phyloP scores from a whole-genome alignment of 306 rosid species.

The Clitoria ternatea region DNA sequence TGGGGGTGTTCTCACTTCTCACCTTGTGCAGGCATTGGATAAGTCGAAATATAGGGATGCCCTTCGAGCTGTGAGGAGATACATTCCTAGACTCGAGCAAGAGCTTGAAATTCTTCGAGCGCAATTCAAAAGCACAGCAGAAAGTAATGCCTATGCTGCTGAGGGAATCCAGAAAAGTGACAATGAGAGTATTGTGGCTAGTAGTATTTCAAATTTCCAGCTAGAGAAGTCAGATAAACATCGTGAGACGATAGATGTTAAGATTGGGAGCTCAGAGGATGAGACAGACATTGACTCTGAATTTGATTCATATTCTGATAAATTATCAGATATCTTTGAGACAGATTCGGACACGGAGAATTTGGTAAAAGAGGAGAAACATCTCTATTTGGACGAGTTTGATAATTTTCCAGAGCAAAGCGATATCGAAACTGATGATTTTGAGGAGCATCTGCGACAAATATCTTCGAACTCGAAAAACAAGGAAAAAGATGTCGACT shows the following conservation, averaged over 20 bases:
- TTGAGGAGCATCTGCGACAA: slow-evolving; percentile 68
- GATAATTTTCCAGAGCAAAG: slow-evolving; percentile 54
- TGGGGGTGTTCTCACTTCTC: slow-evolving; percentile 19
- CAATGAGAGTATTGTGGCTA: slow-evolving; percentile 22
- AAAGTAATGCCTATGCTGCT: slow-evolving; percentile 28
- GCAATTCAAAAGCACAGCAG: slow-evolving; percentile 41
- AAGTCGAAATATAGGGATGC: slow-evolving; percentile 88
- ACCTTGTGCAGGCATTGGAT: slow-evolving; percentile 72
- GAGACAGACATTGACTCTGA: slow-evolving; percentile 43
- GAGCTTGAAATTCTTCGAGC: slow-evolving; percentile 78
- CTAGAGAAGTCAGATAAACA: slow-evolving; percentile 34
- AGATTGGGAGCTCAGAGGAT: slow-evolving; percentile 35
- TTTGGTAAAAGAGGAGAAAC: slow-evolving; percentile 41
- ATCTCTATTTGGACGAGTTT: slow-evolving; percentile 76
- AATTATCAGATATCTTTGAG: slow-evolving; percentile 68
- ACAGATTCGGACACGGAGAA: slow-evolving; percentile 61
- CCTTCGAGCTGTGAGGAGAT: slow-evolving; percentile 77
- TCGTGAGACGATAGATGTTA: slow-evolving; percentile 29
- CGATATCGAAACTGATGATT: slow-evolving; percentile 48
- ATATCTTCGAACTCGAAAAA: slow-evolving; percentile 50
- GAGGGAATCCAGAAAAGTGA: slow-evolving; percentile 42
- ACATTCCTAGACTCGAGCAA: slow-evolving; percentile 76
- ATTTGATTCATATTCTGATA: slow-evolving; percentile 55
- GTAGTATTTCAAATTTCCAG: slow-evolving; percentile 33
- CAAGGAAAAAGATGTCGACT: slow-evolving; percentile 31